Evolutionary conservation across 495 filamentous ascomycete genomes (phyloP), one percentile per base, ranked within the genome.

Genomic region (Podospora appendiculata): DNA sequence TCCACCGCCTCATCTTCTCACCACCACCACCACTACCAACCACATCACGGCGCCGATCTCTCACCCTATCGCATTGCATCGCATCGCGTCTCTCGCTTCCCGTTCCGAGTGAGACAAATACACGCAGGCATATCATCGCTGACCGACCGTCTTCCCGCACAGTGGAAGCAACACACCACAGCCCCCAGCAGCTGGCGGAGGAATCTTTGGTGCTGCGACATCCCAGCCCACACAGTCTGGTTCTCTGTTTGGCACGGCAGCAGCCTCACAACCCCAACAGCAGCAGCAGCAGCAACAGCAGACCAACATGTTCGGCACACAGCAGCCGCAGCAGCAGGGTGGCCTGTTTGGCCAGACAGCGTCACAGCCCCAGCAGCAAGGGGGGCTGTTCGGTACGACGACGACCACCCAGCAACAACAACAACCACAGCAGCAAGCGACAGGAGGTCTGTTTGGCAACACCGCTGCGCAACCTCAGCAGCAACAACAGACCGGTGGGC

Each of bases 191-290:
- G 71, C 71, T 4, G 62, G 68, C 19, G 76, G 73, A 25, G 62
- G 77, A 44, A 60, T 80, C 25, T 82, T 82, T 56, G 77, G 77
- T 42, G 36, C 38, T 47, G 45, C 65, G 33, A 51, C 58, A 53
- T 58, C 57, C 19, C 69, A 66, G 56, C 59, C 61, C 16, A 52
- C 56, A 34, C 65, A 64, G 46, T 55, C 68, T 9, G 70, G 75
- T 32, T 70, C 72, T 38, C 63, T 83, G 48, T 85, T 85, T 63
- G 79, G 78, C 42, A 65, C 65, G 40, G 55, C 77, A 9, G 62
- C 68, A 3, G 55, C 60, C 8, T 45, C 47, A 51, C 58, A 60
- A 41, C 51, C 59, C 13, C 56, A 53, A 36, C 50, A 33, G 34
- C 50, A 17, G 51, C 48, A 50, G 16, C 59, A 62, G 53, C 59